A percentile compares a stretch with the other conserved stretches of the same genome.
These are phyloP conservation scores for Aspergillus homomorphus DNA, from an alignment of 495 filamentous ascomycete species.

Conservation along the genomic window DNA sequence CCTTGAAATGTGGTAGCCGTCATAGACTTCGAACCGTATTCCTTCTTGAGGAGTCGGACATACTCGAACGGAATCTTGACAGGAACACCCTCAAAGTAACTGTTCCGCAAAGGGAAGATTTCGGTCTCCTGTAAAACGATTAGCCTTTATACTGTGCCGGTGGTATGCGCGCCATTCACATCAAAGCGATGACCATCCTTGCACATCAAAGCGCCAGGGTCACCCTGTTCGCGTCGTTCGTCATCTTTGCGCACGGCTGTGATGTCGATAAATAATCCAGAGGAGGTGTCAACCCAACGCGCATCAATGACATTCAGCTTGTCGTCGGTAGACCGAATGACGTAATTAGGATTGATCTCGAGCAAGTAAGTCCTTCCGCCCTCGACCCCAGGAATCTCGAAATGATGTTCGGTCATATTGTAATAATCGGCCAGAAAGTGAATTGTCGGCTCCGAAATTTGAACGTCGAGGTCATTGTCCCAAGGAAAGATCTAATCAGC, in stretches of 20 bases:
- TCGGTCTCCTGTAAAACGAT: conserved; percentile 49
- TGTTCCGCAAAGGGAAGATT: conserved; percentile 76
- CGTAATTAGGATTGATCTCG: conserved; percentile 60
- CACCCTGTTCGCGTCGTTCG: conserved; percentile 29
- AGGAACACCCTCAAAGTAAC: conserved; percentile 70
- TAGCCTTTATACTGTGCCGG: conserved; percentile 9
- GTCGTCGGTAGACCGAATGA: conserved; percentile 44
- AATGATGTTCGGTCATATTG: conserved; percentile 61
- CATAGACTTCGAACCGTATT: conserved; percentile 69
- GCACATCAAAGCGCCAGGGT: conserved; percentile 47
- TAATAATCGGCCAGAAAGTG: conserved; percentile 57
- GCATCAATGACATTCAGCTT: conserved; percentile 57
- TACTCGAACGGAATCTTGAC: conserved; percentile 77
- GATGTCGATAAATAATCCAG: conserved; percentile 63
- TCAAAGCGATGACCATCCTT: conserved; percentile 57
- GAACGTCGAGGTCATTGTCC: conserved; percentile 62
- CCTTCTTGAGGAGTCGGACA: conserved; percentile 65
- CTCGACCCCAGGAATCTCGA: conserved; percentile 40
- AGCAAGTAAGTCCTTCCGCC: conserved; percentile 51
- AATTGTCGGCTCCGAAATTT: conserved; percentile 54
- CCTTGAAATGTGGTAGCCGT: conserved; percentile 60
- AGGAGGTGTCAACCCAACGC: conserved; percentile 59
- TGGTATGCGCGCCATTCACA: conserved; percentile 24
- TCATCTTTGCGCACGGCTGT: conserved; percentile 52
- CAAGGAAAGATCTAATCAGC: conserved; percentile 53